Conservation (phyloP, 192 early-diverging fungal genomes). For the Chytriomyces sp. region DNA sequence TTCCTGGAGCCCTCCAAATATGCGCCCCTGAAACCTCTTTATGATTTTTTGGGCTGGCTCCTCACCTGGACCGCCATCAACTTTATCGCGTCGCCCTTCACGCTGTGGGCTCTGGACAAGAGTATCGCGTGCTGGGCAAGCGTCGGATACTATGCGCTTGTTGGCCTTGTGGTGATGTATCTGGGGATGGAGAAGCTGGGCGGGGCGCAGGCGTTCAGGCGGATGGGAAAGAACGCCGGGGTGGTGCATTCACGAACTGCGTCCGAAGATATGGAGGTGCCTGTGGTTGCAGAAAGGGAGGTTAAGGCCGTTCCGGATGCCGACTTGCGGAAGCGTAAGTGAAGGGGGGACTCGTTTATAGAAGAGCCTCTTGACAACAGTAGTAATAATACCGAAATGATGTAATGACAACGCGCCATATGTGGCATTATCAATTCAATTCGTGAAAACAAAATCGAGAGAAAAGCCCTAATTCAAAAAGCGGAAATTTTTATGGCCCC, state of each 20-base stretch:
- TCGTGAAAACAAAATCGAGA: too few relatives aligned
- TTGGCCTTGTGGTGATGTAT: constrained; percentile 19
- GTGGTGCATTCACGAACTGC: neutral
- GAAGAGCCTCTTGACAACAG: too few relatives aligned
- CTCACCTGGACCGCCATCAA: constrained; percentile 35
- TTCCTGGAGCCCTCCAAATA: constrained; percentile 47
- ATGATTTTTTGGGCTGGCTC: constrained; percentile 72
- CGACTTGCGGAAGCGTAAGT: neutral
- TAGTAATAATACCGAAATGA: too few relatives aligned
- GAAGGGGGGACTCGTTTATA: neutral
- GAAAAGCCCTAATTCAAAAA: too few relatives aligned
- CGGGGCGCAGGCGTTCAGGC: neutral
- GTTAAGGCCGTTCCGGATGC: neutral
- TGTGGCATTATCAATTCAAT: too few relatives aligned
- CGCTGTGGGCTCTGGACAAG: constrained; percentile 27
- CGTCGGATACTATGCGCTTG: constrained; percentile 24
- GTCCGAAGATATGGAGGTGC: neutral
- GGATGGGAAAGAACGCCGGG: neutral
- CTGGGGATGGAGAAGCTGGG: constrained; percentile 30
- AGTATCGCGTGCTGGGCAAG: constrained; percentile 30
- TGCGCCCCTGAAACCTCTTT: constrained; percentile 52
- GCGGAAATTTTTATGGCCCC: too few relatives aligned
- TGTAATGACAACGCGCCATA: too few relatives aligned
- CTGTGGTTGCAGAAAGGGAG: neutral
- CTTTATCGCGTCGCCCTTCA: constrained; percentile 44